These are phyloP conservation scores for Picea sitchensis DNA, from an alignment of 75 land plant species.

Conservation along the genomic window DNA sequence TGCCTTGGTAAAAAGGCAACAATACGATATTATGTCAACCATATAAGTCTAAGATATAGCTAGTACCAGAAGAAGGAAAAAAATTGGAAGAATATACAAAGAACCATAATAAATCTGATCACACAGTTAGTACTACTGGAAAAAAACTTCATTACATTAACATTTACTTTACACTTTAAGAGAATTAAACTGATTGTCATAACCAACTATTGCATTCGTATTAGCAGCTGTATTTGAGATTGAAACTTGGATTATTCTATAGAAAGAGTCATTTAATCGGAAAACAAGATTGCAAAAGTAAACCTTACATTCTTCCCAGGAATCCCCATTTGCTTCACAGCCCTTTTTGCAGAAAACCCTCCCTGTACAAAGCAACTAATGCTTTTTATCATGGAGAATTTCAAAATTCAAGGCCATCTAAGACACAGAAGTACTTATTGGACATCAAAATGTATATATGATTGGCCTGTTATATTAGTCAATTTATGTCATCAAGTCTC, in stretches of 20 bases:
- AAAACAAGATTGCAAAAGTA: neutral
- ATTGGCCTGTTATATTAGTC: neutral
- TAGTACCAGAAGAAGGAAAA: neutral
- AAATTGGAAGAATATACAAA: neutral
- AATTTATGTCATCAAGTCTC: neutral
- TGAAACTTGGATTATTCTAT: neutral
- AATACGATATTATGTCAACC: neutral
- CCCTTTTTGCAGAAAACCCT: conserved; percentile 84
- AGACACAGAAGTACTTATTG: neutral
- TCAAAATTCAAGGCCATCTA: neutral
- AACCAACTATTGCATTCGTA: neutral
- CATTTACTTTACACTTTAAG: neutral
- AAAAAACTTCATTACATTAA: neutral
- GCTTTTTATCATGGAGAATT: neutral
- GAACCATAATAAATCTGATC: neutral
- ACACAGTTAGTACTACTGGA: neutral
- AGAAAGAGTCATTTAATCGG: neutral
- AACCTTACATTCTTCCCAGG: conserved; percentile 70
- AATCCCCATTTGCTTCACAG: conserved; percentile 64
- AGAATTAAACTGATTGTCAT: neutral
- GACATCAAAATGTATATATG: neutral
- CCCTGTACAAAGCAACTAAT: conserved; percentile 32
- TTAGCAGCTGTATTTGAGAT: neutral
- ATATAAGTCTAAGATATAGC: neutral
- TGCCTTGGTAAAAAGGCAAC: neutral